Conservation (phyloP, 768 basidiomycete species). For the Tulasnella sp. region DNA sequence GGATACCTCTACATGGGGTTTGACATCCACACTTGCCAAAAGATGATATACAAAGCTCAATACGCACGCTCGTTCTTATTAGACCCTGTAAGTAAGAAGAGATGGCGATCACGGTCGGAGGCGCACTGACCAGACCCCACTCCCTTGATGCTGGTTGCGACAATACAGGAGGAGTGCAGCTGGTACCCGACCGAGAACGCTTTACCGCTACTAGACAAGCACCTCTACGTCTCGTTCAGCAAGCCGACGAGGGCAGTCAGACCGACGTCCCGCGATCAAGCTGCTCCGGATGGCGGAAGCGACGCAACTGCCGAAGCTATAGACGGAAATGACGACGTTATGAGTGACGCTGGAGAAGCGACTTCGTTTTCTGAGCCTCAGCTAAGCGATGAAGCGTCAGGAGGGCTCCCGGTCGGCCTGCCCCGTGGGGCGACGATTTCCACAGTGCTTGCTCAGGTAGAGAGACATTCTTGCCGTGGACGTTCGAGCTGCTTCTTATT, state of each 20-base stretch:
- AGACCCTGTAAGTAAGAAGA: constrained; percentile 68
- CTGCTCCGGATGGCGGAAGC: neutral
- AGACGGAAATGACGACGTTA: neutral
- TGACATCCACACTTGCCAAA: constrained; percentile 88
- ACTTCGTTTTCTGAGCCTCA: neutral
- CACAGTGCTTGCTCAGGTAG: constrained; percentile 17
- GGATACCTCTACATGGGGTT: constrained; percentile 87
- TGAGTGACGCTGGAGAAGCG: neutral
- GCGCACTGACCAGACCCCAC: too few relatives aligned
- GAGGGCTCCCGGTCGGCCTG: constrained; percentile 4
- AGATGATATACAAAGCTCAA: constrained; percentile 97
- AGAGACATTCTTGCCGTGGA: neutral
- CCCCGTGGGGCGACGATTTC: neutral
- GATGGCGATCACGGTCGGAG: too few relatives aligned
- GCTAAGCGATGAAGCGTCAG: neutral
- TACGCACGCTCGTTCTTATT: constrained; percentile 85
- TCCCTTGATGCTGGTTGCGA: too few relatives aligned
- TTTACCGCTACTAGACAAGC: constrained; percentile 60
- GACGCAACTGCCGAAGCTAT: neutral
- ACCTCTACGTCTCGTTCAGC: constrained; percentile 72
- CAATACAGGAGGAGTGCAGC: constrained; percentile 67
- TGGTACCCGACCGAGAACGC: constrained; percentile 77
- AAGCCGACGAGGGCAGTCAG: constrained; percentile 45
- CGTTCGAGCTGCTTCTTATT: neutral
- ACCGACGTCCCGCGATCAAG: neutral